Conservation (phyloP, 345 rosid genomes). For the Arabis hirsuta region DNA sequence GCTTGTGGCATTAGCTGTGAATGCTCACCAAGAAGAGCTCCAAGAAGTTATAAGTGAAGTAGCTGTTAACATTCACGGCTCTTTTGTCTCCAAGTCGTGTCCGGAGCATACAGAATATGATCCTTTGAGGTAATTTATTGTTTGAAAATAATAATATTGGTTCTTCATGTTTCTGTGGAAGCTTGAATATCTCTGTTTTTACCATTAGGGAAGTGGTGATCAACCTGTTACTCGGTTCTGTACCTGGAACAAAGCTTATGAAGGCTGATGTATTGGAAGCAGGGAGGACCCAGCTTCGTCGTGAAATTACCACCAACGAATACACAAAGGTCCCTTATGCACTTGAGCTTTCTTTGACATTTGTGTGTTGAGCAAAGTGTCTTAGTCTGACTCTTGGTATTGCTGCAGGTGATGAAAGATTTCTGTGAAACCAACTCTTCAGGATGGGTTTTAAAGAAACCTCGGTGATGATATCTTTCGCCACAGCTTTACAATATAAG, state of each 20-base stretch:
- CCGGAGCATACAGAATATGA: slow-evolving; percentile 68
- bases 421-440: slow-evolving; percentile 62
- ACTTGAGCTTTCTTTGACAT: slow-evolving; percentile 9
- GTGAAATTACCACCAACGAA: slow-evolving; percentile 54
- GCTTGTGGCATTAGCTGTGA: slow-evolving; percentile 64
- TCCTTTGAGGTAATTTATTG: slow-evolving; percentile 57
- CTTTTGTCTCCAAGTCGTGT: slow-evolving; percentile 60
- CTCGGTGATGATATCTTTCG: slow-evolving; percentile 15
- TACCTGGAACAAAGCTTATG: slow-evolving; percentile 65
- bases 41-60: slow-evolving; percentile 57
- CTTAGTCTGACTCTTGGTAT: neutral
- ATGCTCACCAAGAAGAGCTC: slow-evolving; percentile 64
- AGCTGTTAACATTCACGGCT: slow-evolving; percentile 58
- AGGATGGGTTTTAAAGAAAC: slow-evolving; percentile 61
- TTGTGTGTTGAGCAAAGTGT: neutral
- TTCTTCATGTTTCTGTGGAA: slow-evolving; percentile 12
- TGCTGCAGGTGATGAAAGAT: slow-evolving; percentile 62
- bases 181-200: slow-evolving; percentile 15
- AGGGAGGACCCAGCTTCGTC: slow-evolving; percentile 49
- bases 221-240: slow-evolving; percentile 55
- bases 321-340: slow-evolving; percentile 57
- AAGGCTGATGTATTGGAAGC: slow-evolving; percentile 65
- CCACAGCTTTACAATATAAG: too few species aligned
- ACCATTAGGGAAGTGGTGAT: slow-evolving; percentile 69
- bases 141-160: slow-evolving; percentile 4